Evolutionary conservation across 495 filamentous ascomycete genomes (phyloP), one percentile per base, ranked within the genome.

Genomic region (Podospora anserina): DNA sequence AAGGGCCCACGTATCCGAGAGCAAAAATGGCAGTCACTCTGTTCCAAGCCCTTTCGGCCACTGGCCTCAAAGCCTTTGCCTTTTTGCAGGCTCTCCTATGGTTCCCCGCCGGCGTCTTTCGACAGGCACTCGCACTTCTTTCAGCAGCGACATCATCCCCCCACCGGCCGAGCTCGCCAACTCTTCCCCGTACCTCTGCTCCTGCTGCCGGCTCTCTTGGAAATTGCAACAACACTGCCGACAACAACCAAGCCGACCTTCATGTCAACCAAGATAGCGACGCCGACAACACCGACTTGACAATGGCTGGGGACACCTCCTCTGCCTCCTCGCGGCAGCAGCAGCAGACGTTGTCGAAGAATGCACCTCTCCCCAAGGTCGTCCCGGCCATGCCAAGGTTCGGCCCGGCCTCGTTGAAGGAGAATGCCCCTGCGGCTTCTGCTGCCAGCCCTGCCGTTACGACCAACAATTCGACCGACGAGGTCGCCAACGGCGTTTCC

Each of bases 11-110:
- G 39, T 2, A 49, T 49, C 13, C 39, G 39, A 49, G 55, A 26
- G n/a, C n/a, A 39, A 74, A 71, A 66, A 77, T 77, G 76, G 71
- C 75, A 66, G 60, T 66, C 66, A 65, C 75, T 63, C 63, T 73
- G 67, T 68, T 70, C 68, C 53, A 67, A 58, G 69, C 71, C 58
- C 56, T 72, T 32, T 56, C 68, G 68, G 74, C 70, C 66, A 60
- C 67, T 30, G 71, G 75, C 64, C 76, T 70, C 59, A 70, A 70
- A 53, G 66, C 74, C 61, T 53, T 65, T 54, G 69, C 66, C 30
- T 72, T 73, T 61, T 59, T 78, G 62, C 74, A 71, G 66, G 72
- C 72, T 39, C 60, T 76, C 62, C 67, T 76, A 44, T 58, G 70
- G 53, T 68, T 76, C 19, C 56, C 76, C 56, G 61, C 71, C 56